Conservation (phyloP, 2,329 filamentous ascomycete genomes). For the Penicillium sp. region DNA sequence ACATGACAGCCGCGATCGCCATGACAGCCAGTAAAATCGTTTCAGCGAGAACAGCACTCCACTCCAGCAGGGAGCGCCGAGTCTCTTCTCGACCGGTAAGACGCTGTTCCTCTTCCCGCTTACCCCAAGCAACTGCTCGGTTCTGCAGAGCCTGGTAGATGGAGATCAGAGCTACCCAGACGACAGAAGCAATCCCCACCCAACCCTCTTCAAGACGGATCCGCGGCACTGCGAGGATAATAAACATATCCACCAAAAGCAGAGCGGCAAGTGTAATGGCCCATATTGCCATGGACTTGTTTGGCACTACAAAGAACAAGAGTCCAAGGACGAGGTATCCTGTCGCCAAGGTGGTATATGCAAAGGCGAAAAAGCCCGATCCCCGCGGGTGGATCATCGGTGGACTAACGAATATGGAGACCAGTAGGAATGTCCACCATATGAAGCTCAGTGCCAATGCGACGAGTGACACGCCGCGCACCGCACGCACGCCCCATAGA, state of each 20-base stretch:
- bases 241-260: slow-evolving; percentile 70
- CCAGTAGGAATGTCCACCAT: slow-evolving; percentile 92
- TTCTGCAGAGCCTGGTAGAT: slow-evolving; percentile 78
- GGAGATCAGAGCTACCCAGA: slow-evolving; percentile 78
- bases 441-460: slow-evolving; percentile 73
- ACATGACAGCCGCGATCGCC: slow-evolving; percentile 65
- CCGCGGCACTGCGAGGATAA: slow-evolving; percentile 71
- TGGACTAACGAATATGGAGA: slow-evolving; percentile 86
- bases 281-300: slow-evolving; percentile 71
- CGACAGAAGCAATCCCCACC: slow-evolving; percentile 80
- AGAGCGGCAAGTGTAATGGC: slow-evolving; percentile 65
- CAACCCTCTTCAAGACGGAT: slow-evolving; percentile 83
- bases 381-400: slow-evolving; percentile 82
- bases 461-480: slow-evolving; percentile 73
- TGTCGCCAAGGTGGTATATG: slow-evolving; percentile 74
- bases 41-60: slow-evolving; percentile 74
- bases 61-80: slow-evolving; percentile 75
- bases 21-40: slow-evolving; percentile 69
- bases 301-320: slow-evolving; percentile 84
- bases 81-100: slow-evolving; percentile 86
- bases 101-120: slow-evolving; percentile 86
- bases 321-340: slow-evolving; percentile 73
- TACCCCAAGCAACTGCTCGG: slow-evolving; percentile 83
- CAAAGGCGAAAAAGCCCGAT: slow-evolving; percentile 88
- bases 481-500: slow-evolving; percentile 79